Conservation (phyloP, 768 basidiomycete species). For the Amanita pallidorosea region DNA sequence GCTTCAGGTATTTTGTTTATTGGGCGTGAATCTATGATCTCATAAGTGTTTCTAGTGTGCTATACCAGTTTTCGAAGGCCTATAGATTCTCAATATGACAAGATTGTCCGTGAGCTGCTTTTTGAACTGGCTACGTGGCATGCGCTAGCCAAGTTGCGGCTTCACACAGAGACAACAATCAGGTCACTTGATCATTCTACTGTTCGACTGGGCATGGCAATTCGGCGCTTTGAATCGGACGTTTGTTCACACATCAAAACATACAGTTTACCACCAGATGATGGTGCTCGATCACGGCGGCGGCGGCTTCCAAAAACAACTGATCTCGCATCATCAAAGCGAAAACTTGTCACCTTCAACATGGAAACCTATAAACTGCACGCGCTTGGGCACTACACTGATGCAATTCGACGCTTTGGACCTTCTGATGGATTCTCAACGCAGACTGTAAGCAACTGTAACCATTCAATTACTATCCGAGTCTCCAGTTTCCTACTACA, state of each 20-base stretch:
- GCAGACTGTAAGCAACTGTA: conserved; percentile 13
- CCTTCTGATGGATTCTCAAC: conserved; percentile 22
- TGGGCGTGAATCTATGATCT: background rate
- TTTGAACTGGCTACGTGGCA: conserved; percentile 25
- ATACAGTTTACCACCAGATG: conserved; percentile 15
- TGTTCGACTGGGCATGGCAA: conserved; percentile 14
- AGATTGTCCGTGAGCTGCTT: conserved; percentile 16
- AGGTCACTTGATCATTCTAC: conserved; percentile 13
- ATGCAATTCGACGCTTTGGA: conserved; percentile 13
- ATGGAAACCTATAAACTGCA: conserved; percentile 16
- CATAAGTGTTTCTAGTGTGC: conserved; percentile 14
- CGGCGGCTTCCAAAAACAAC: background rate
- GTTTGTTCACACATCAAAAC: conserved; percentile 12
- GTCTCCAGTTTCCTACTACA: conserved; percentile 9
- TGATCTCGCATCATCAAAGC: too few relatives aligned
- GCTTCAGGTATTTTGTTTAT: conserved; percentile 20
- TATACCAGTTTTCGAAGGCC: conserved; percentile 24
- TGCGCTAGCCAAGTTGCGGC: conserved; percentile 21
- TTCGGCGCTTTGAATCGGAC: conserved; percentile 14
- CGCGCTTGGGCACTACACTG: conserved; percentile 16
- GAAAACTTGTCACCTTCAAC: too few relatives aligned
- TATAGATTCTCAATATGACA: conserved; percentile 21
- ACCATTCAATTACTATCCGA: background rate
- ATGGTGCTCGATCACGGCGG: conserved; percentile 10
- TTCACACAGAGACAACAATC: conserved; percentile 12